A percentile compares a stretch with the other conserved stretches of the same genome.
Conservation (phyloP, 352 stramenopile genomes). For the Phytophthora tentaculata region DNA sequence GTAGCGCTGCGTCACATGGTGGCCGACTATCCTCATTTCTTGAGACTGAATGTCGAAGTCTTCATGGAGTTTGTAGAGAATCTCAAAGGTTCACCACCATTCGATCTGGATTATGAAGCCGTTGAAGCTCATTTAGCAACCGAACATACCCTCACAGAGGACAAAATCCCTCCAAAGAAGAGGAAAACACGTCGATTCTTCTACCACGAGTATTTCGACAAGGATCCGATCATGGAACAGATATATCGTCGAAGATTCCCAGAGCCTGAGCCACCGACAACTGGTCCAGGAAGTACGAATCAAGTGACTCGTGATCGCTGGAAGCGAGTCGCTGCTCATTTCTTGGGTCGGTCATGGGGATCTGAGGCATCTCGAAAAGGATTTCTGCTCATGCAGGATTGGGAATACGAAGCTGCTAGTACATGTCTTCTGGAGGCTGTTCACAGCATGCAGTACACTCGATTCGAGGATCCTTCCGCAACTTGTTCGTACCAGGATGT, state of each 20-base stretch:
- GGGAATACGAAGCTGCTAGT: slow-evolving; percentile 45
- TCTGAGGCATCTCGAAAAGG: slow-evolving; percentile 49
- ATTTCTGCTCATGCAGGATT: slow-evolving; percentile 49
- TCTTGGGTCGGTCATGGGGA: slow-evolving; percentile 41
- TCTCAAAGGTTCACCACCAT: slow-evolving; percentile 25
- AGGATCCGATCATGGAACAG: slow-evolving; percentile 49
- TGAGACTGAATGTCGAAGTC: slow-evolving; percentile 53
- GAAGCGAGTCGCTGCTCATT: slow-evolving; percentile 51
- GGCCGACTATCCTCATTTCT: slow-evolving; percentile 37
- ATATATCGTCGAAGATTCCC: slow-evolving; percentile 25
- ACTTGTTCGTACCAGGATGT: slow-evolving; percentile 22
- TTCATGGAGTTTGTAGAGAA: slow-evolving; percentile 42
- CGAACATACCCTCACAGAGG: slow-evolving; percentile 41
- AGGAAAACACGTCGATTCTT: slow-evolving; percentile 62
- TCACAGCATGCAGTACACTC: slow-evolving; percentile 29
- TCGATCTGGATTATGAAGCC: slow-evolving; percentile 65
- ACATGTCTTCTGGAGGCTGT: slow-evolving; percentile 38
- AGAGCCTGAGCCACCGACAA: slow-evolving; percentile 8
- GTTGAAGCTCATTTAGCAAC: slow-evolving; percentile 36
- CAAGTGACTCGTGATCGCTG: slow-evolving; percentile 49
- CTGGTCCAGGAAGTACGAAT: slow-evolving; percentile 32
- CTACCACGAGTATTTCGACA: slow-evolving; percentile 78
- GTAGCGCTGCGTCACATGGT: slow-evolving; percentile 42
- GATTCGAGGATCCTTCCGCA: neutral
- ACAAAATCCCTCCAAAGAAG: slow-evolving; percentile 50